A percentile compares a stretch with the other conserved stretches of the same genome.
Evolutionary conservation across 371 early-diverging fungal genomes (phyloP).

Genomic region (Funneliformis caledonium): DNA sequence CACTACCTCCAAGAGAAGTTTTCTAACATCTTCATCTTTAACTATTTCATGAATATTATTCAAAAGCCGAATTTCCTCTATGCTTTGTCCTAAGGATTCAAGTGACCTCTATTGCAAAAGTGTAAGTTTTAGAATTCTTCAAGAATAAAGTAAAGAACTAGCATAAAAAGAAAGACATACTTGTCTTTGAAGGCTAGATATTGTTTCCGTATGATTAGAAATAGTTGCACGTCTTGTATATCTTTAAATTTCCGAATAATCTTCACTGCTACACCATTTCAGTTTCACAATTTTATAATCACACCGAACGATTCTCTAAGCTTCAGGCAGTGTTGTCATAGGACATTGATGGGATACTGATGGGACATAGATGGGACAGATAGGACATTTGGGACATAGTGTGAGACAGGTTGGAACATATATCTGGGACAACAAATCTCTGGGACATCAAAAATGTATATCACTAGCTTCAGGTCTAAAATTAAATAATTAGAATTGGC

Average conservation of each 20-base stretch:
- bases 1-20: background rate
- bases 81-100: background rate
- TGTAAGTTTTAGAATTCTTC: constrained; percentile 15
- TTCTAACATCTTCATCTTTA: background rate
- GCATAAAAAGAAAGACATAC: background rate
- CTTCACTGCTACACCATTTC: no score
- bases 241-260: constrained; percentile 10
- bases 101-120: constrained; percentile 13
- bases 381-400: no score
- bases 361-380: no score
- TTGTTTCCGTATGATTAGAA: background rate
- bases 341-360: no score
- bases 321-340: no score
- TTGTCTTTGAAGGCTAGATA: background rate
- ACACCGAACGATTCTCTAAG: no score
- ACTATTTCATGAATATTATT: background rate
- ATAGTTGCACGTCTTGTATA: constrained; percentile 9
- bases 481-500: no score
- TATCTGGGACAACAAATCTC: no score
- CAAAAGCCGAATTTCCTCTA: background rate
- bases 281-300: no score
- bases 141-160: constrained; percentile 5
- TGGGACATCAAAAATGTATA: no score
- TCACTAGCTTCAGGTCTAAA: no score
- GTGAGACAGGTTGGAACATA: no score